phyloP scores from a whole-genome alignment of 129 eudicot species.

The Flaveria trinervia region DNA sequence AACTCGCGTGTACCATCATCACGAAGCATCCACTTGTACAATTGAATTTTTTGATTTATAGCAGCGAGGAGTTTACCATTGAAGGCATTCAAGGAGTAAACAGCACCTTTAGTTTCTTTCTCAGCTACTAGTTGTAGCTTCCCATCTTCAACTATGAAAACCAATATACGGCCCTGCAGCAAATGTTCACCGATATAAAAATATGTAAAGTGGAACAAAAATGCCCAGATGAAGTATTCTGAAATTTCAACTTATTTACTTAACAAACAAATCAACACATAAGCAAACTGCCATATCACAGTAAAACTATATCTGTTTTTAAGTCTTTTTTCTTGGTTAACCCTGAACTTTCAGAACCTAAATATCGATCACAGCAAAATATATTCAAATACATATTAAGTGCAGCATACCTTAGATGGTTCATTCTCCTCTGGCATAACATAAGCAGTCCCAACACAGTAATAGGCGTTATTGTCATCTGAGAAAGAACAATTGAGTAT shows the following conservation, averaged over 20 bases:
- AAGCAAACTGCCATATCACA: too few relatives aligned
- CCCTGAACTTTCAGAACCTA: background rate
- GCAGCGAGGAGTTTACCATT: slow-evolving; percentile 95
- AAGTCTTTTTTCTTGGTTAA: too few relatives aligned
- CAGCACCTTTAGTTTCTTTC: slow-evolving; percentile 98
- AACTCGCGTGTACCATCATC: slow-evolving; percentile 90
- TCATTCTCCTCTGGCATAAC: slow-evolving; percentile 95
- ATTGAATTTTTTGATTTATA: slow-evolving; percentile 91
- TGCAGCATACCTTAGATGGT: slow-evolving; percentile 70
- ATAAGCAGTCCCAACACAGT: slow-evolving; percentile 94
- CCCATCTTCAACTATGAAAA: slow-evolving; percentile 84
- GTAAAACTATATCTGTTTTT: too few relatives aligned
- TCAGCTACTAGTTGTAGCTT: slow-evolving; percentile 90
- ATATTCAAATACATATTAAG: background rate
- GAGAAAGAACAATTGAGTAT: slow-evolving; percentile 91
- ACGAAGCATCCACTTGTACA: slow-evolving; percentile 97
- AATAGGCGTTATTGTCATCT: slow-evolving; percentile 86
- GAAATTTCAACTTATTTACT: background rate
- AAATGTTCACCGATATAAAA: slow-evolving; percentile 6
- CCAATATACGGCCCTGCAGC: slow-evolving; percentile 79
- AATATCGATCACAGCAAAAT: background rate
- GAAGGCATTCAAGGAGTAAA: slow-evolving; percentile 85
- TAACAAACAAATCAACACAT: background rate
- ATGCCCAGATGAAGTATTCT: background rate
- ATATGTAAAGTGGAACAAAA: background rate